Conservation (phyloP, 140 eudicot genomes). For the Stevia rebaudiana region DNA sequence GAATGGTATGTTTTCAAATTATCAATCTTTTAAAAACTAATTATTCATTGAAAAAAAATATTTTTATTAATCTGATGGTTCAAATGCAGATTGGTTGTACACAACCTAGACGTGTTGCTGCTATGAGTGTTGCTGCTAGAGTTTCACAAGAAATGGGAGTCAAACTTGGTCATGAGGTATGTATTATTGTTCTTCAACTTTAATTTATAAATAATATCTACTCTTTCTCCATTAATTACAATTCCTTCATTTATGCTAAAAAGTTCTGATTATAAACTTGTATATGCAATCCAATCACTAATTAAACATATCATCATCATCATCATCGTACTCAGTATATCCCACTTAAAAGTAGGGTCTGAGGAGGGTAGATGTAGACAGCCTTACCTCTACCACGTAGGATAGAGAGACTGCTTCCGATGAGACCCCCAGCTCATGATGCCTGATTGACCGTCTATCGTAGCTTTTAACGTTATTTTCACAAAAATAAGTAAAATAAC, state of each 20-base stretch:
- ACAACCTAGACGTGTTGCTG: slow-evolving; percentile 97
- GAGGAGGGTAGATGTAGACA: too few relatives aligned
- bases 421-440: too few relatives aligned
- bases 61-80: neutral
- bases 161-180: slow-evolving; percentile 98
- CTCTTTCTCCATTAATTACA: neutral
- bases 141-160: slow-evolving; percentile 97
- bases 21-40: neutral
- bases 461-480: too few relatives aligned
- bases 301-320: too few relatives aligned
- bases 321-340: too few relatives aligned
- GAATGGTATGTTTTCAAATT: slow-evolving; percentile 46
- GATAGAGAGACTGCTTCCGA: too few relatives aligned
- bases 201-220: neutral
- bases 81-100: slow-evolving; percentile 79
- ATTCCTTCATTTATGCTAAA: neutral
- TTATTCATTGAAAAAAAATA: neutral
- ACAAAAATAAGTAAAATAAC: too few relatives aligned
- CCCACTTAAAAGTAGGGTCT: too few relatives aligned
- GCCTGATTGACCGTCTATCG: too few relatives aligned
- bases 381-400: too few relatives aligned
- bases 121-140: slow-evolving; percentile 99
- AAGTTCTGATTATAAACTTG: neutral
- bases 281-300: neutral
- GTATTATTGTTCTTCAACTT: neutral